Conservation (phyloP, 306 rosid species). For the Vigna radiata region DNA sequence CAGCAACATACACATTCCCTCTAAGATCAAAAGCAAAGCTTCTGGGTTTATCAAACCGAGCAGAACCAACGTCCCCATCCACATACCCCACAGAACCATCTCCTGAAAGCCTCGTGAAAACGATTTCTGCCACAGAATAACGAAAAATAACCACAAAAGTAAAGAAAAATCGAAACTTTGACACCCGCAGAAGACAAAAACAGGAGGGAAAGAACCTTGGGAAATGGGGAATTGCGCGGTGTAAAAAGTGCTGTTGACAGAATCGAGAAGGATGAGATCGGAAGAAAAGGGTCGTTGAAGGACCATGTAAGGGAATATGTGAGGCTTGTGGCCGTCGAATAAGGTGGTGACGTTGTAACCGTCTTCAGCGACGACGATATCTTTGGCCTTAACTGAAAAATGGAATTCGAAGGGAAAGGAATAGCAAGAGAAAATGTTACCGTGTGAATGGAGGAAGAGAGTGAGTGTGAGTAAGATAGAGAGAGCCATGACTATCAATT, state of each 20-base stretch:
- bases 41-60: conserved; percentile 55
- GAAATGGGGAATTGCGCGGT: conserved; percentile 54
- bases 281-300: conserved; percentile 57
- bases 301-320: conserved; percentile 49
- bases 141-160: not conserved
- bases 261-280: conserved; percentile 70
- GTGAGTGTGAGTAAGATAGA: conserved; percentile 22
- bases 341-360: conserved; percentile 70
- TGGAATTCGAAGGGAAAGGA: not conserved
- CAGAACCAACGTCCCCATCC: conserved; percentile 64
- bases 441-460: conserved; percentile 46
- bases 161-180: conserved; percentile 2
- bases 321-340: conserved; percentile 70
- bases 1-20: conserved; percentile 81
- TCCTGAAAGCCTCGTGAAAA: conserved; percentile 54
- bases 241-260: conserved; percentile 57
- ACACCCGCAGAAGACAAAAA: not conserved
- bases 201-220: conserved; percentile 49
- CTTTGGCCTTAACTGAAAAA: conserved; percentile 50
- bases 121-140: conserved; percentile 52
- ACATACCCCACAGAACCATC: conserved; percentile 52
- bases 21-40: conserved; percentile 67
- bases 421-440: conserved; percentile 31
- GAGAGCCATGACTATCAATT: conserved; percentile 39
- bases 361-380: conserved; percentile 53